These are phyloP conservation scores for Verbascum thapsus DNA, from an alignment of 257 asterid species.

Conservation along the genomic window DNA sequence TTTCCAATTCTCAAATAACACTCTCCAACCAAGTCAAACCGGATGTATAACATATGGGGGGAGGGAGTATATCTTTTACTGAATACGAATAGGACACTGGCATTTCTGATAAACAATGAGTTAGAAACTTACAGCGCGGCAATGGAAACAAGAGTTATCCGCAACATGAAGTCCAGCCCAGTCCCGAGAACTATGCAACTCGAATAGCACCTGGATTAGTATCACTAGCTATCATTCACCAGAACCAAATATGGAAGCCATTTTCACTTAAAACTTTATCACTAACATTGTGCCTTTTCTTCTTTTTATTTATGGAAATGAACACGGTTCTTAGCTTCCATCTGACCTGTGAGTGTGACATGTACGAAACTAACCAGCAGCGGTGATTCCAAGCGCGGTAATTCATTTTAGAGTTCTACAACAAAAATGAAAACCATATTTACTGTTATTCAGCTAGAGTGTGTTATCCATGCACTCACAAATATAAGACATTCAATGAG, in stretches of 20 bases:
- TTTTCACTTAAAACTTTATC: too few relatives aligned
- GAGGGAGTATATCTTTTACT: too few relatives aligned
- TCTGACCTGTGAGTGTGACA: constrained; percentile 74
- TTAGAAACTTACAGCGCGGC: constrained; percentile 70
- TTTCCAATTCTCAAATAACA: too few relatives aligned
- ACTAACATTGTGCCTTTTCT: too few relatives aligned
- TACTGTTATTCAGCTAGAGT: constrained; percentile 6
- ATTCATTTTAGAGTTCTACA: constrained; percentile 89
- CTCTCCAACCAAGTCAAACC: too few relatives aligned
- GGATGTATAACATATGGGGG: too few relatives aligned
- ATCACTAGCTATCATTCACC: constrained; percentile 22
- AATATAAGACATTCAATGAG: constrained; percentile 3
- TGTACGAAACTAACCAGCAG: constrained; percentile 91
- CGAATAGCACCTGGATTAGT: constrained; percentile 57
- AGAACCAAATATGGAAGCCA: constrained; percentile 1
- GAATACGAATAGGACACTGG: too few relatives aligned
- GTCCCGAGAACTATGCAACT: constrained; percentile 60
- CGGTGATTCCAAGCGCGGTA: constrained; percentile 98
- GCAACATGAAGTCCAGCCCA: constrained; percentile 93
- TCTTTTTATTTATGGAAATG: too few relatives aligned
- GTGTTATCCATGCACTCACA: constrained; percentile 9
- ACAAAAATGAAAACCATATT: constrained; percentile 29
- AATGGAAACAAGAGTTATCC: constrained; percentile 97
- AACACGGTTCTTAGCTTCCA: neutral
- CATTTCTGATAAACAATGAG: constrained; percentile 24